These are phyloP conservation scores for Auricularia sp. DNA, from an alignment of 768 basidiomycete species.

Conservation along the genomic window DNA sequence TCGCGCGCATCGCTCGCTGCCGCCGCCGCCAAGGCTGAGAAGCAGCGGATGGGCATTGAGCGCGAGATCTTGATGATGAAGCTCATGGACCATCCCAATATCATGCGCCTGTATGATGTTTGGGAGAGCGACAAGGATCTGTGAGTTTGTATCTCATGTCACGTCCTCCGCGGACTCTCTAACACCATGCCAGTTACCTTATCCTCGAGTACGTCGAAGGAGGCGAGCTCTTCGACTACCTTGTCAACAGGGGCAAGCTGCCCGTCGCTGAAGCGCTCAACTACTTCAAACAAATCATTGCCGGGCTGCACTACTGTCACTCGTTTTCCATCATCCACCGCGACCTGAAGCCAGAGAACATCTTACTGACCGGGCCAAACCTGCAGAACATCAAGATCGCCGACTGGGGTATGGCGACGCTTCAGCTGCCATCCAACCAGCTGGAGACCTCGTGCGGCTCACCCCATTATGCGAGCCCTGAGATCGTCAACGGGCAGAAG, in stretches of 20 bases:
- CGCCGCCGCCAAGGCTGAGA: slow-evolving; percentile 65
- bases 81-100: slow-evolving; percentile 88
- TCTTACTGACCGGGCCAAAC: slow-evolving; percentile 53
- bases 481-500: slow-evolving; percentile 71
- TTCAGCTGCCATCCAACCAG: slow-evolving; percentile 56
- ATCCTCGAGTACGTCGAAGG: slow-evolving; percentile 93
- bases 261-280: slow-evolving; percentile 61
- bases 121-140: slow-evolving; percentile 89
- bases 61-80: slow-evolving; percentile 98
- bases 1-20: slow-evolving; percentile 61
- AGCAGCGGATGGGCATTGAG: slow-evolving; percentile 70
- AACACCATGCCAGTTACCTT: slow-evolving; percentile 34
- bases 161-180: too few relatives aligned
- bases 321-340: slow-evolving; percentile 91
- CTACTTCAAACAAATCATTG: slow-evolving; percentile 91
- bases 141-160: slow-evolving; percentile 29
- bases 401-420: slow-evolving; percentile 96
- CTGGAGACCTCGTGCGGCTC: slow-evolving; percentile 85
- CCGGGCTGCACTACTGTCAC: slow-evolving; percentile 86
- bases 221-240: slow-evolving; percentile 90
- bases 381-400: slow-evolving; percentile 80
- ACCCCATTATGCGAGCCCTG: slow-evolving; percentile 91
- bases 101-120: slow-evolving; percentile 91
- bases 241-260: slow-evolving; percentile 69
- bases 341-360: slow-evolving; percentile 90